A percentile compares a stretch with the other conserved stretches of the same genome.
Conservation (phyloP, 1,284 basidiomycete species). For the Jaminaea rosea region DNA sequence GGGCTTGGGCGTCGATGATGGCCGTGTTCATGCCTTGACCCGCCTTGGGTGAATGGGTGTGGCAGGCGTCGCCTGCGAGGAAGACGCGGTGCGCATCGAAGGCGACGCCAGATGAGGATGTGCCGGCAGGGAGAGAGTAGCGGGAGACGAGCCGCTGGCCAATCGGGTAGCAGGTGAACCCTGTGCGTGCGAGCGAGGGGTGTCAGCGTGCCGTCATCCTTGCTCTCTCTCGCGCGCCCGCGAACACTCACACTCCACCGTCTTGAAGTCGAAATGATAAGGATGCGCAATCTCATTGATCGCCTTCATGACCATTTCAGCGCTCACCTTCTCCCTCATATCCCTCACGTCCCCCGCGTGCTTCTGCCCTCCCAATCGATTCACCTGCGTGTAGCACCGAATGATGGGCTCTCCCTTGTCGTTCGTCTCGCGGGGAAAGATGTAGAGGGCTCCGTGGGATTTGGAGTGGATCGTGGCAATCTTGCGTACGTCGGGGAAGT, state of each 20-base stretch:
- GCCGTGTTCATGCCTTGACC: slow-evolving; percentile 50
- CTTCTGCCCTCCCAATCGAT: slow-evolving; percentile 35
- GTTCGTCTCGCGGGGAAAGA: slow-evolving; percentile 47
- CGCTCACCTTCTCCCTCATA: slow-evolving; percentile 42
- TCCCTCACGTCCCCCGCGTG: slow-evolving; percentile 28
- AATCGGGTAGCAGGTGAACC: slow-evolving; percentile 49
- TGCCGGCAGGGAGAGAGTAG: slow-evolving; percentile 28
- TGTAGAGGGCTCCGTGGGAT: slow-evolving; percentile 44
- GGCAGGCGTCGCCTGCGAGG: slow-evolving; percentile 49
- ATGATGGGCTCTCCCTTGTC: slow-evolving; percentile 45
- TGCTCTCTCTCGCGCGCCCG: too few relatives aligned
- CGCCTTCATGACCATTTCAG: slow-evolving; percentile 46
- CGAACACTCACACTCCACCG: too few relatives aligned
- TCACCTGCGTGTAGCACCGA: slow-evolving; percentile 46
- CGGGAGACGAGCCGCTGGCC: slow-evolving; percentile 31
- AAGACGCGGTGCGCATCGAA: slow-evolving; percentile 44
- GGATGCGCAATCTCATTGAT: slow-evolving; percentile 49
- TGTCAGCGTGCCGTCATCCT: too few relatives aligned
- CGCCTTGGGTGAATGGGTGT: slow-evolving; percentile 50
- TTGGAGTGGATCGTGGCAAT: slow-evolving; percentile 42
- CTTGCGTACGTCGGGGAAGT: slow-evolving; percentile 42
- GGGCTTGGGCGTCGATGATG: slow-evolving; percentile 49
- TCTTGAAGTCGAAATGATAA: slow-evolving; percentile 48
- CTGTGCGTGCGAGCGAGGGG: too few relatives aligned
- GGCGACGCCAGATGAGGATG: slow-evolving; percentile 5